Percentiles rank a stretch among this genome's conserved stretches.
Evolutionary conservation across 1,284 basidiomycete genomes (phyloP).

Genomic region (Coniferiporia weirii): DNA sequence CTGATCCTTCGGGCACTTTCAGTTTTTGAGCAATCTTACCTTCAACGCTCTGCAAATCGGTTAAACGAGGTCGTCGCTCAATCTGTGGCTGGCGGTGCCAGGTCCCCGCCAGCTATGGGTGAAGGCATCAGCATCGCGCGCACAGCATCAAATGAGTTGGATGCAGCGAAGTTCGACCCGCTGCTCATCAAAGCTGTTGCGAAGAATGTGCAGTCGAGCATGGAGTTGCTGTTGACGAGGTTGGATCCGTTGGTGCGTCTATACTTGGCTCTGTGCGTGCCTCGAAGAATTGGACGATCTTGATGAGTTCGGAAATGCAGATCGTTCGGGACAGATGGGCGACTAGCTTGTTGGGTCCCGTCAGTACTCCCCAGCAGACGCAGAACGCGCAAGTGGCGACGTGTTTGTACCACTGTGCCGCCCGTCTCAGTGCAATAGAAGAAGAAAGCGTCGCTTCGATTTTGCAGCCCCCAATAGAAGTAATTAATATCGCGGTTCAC

Average conservation of each 20-base stretch:
- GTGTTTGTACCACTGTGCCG: conserved; percentile 74
- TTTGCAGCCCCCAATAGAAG: conserved; percentile 59
- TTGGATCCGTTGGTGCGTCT: conserved; percentile 62
- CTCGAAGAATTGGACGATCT: neutral
- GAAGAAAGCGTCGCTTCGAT: conserved; percentile 54
- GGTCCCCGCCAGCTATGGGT: conserved; percentile 63
- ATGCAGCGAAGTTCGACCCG: conserved; percentile 91
- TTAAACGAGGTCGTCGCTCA: conserved; percentile 76
- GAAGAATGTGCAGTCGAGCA: conserved; percentile 57
- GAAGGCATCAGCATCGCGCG: conserved; percentile 78
- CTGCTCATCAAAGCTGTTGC: conserved; percentile 77
- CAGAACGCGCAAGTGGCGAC: conserved; percentile 74
- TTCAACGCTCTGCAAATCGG: conserved; percentile 76
- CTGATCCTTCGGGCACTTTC: conserved; percentile 79
- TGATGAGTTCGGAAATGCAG: conserved; percentile 34
- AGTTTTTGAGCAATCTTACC: conserved; percentile 78
- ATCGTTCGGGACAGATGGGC: conserved; percentile 73
- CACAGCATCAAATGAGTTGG: conserved; percentile 82
- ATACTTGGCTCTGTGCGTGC: neutral
- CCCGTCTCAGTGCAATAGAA: conserved; percentile 61
- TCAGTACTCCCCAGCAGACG: conserved; percentile 72
- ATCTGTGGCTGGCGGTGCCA: conserved; percentile 62
- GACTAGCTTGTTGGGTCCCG: conserved; percentile 67
- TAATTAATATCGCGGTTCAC: conserved; percentile 29
- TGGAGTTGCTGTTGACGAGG: conserved; percentile 61